Base-by-base conservation (phyloP, 2,329 filamentous ascomycete species). In the Colletotrichum endophyticum region DNA sequence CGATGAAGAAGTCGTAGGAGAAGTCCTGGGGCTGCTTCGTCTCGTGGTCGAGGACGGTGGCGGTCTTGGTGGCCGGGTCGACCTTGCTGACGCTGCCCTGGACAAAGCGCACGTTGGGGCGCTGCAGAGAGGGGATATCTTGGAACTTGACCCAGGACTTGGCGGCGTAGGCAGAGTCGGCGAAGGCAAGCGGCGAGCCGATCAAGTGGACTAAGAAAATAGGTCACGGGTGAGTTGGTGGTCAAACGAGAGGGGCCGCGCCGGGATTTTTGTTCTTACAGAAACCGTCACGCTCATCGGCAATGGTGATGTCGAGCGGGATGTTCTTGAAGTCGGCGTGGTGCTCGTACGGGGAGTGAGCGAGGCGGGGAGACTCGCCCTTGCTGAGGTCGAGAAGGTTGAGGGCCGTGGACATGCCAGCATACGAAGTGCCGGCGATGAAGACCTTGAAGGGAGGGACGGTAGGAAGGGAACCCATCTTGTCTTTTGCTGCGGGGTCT, bases 281-380 rank as follows among this genome's bases (percentile, higher is more conserved):
- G 83, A 92, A 96, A n/a, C 95, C 95, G 86, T 96, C 94, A n/a
- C 94, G 88, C 83, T 96, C 94, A 80, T 96, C 94, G 28, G 95
- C 92, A 27, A 96, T 89, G 27, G 93, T 95, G 67, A 96, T 92
- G 49, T 95, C 90, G 16, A 95, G 84, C 2, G 91, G 88, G 61
- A 93, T 86, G 28, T 86, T 87, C 61, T 87, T 86, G 25, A 87
- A 81, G 34, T 85, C 81, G 78, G 85, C 78, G 79, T 88, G 79
- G 81, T 89, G 85, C 59, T 77, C 74, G 71, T 86, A 86, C n/a
- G 80, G 80, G 39, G 83, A 79, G 25, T 80, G 82, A 64, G 82
- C 82, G 81, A 84, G 83, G 57, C 92, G 89, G n/a, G 90, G 86
- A 9, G 84, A 81, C 76, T 87, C 85, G 22, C 92, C 92, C 73